Conservation (phyloP, 768 basidiomycete genomes). For the Exidia glandulosa region DNA sequence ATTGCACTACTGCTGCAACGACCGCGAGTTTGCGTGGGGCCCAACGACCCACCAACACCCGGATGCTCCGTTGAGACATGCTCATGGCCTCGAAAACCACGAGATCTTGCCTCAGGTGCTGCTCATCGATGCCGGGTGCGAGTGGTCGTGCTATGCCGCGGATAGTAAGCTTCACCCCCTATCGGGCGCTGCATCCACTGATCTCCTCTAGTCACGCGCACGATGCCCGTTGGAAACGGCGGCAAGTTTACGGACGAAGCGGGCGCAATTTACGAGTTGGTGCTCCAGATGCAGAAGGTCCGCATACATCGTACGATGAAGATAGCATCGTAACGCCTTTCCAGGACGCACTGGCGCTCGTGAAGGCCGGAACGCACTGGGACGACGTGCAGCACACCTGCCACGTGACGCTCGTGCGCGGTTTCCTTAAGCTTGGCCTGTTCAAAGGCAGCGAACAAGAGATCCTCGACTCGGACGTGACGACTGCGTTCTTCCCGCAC, state of each 20-base stretch:
- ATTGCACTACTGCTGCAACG: slow-evolving; percentile 91
- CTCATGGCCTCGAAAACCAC: slow-evolving; percentile 26
- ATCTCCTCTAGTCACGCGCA: slow-evolving; percentile 56
- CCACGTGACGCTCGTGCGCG: slow-evolving; percentile 70
- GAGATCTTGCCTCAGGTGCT: slow-evolving; percentile 41
- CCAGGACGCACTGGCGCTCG: slow-evolving; percentile 38
- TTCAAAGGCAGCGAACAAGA: slow-evolving; percentile 66
- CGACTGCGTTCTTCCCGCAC: slow-evolving; percentile 88
- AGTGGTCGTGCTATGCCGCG: slow-evolving; percentile 61
- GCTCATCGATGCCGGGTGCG: slow-evolving; percentile 91
- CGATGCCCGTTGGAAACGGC: slow-evolving; percentile 88
- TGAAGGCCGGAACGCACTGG: slow-evolving; percentile 66
- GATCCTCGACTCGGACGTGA: slow-evolving; percentile 66
- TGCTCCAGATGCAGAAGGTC: slow-evolving; percentile 81
- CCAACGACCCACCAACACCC: slow-evolving; percentile 46
- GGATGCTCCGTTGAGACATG: slow-evolving; percentile 31
- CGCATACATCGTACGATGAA: slow-evolving; percentile 22
- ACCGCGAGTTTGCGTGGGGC: slow-evolving; percentile 77
- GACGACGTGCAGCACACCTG: slow-evolving; percentile 76
- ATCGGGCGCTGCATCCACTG: slow-evolving; percentile 11
- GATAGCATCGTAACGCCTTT: slow-evolving; percentile 64
- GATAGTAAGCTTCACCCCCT: slow-evolving; percentile 26
- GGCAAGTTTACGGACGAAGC: slow-evolving; percentile 81
- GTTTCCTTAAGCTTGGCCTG: slow-evolving; percentile 76
- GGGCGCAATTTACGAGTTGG: slow-evolving; percentile 73